A percentile compares a stretch with the other conserved stretches of the same genome.
Evolutionary conservation across 371 early-diverging fungal species (phyloP).

Genomic region (Dichotomocladium elegans): DNA sequence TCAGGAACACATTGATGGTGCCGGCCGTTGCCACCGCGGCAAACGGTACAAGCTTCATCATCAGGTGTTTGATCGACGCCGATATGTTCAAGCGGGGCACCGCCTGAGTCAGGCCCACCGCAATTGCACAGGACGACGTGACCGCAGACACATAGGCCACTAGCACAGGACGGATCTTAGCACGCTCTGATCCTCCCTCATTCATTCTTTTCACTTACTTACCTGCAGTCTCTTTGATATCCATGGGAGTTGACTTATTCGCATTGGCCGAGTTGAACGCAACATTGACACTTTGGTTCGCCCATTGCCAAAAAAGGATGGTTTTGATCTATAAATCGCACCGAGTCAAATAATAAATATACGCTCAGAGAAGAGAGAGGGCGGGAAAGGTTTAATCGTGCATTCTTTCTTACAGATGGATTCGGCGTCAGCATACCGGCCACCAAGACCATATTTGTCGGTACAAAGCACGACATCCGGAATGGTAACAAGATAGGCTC

Average conservation of each 20-base stretch:
- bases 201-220: constrained; percentile 6
- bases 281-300: constrained; percentile 80
- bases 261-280: constrained; percentile 85
- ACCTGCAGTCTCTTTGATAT: constrained; percentile 68
- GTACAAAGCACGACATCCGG: constrained; percentile 82
- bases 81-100: constrained; percentile 50
- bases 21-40: constrained; percentile 81
- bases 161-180: constrained; percentile 7
- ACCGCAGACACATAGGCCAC: constrained; percentile 76
- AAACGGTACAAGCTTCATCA: constrained; percentile 70
- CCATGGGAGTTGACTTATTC: constrained; percentile 80
- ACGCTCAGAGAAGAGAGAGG: too few relatives aligned
- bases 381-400: too few relatives aligned
- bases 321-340: constrained; percentile 42
- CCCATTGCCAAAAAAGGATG: constrained; percentile 84
- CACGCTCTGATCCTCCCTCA: neutral
- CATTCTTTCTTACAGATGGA: constrained; percentile 50
- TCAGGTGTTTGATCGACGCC: constrained; percentile 37
- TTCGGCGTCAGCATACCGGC: constrained; percentile 82
- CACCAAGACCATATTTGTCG: constrained; percentile 78
- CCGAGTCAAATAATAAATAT: neutral
- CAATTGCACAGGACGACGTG: constrained; percentile 70
- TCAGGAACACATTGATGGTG: constrained; percentile 79
- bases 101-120: constrained; percentile 65
- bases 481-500: constrained; percentile 78